A percentile compares a stretch with the other conserved stretches of the same genome.
Evolutionary conservation across 2,329 filamentous ascomycete genomes (phyloP).

Genomic region (Amauroascus niger): DNA sequence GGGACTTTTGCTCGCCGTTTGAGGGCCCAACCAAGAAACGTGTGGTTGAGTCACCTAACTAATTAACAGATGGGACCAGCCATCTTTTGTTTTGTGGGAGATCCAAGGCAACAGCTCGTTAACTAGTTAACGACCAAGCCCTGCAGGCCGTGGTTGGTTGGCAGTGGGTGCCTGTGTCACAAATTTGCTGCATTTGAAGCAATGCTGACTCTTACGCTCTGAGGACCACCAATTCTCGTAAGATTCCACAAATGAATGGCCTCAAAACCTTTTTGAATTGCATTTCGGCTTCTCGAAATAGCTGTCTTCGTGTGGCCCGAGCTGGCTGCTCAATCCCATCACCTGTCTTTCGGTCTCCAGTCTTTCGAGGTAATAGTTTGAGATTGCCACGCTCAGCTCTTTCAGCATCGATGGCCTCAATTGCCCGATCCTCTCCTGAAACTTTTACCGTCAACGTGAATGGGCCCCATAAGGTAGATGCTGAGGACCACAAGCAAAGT

Average conservation of each 20-base stretch:
- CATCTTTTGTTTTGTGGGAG: too few species aligned
- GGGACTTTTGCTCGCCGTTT: too few species aligned
- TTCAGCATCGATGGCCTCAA: not conserved
- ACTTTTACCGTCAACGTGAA: not conserved
- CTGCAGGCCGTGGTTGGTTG: too few species aligned
- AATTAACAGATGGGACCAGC: too few species aligned
- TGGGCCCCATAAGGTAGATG: not conserved
- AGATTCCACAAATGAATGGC: not conserved
- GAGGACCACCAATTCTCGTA: not conserved
- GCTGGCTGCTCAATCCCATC: not conserved
- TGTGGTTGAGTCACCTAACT: too few species aligned
- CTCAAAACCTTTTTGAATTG: not conserved
- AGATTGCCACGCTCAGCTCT: too few species aligned
- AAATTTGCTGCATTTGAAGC: too few species aligned
- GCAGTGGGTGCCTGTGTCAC: too few species aligned
- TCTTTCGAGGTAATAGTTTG: not conserved
- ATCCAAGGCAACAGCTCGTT: too few species aligned
- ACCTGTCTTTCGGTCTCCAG: not conserved
- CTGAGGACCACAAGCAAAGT: not conserved
- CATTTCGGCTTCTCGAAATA: not conserved
- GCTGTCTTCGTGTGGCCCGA: not conserved
- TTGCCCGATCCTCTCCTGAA: not conserved
- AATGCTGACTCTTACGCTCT: too few species aligned
- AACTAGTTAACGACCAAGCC: too few species aligned
- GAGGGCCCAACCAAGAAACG: too few species aligned